These are phyloP conservation scores for Clavispora vitiphila DNA, from an alignment of 805 yeast species.

Conservation along the genomic window DNA sequence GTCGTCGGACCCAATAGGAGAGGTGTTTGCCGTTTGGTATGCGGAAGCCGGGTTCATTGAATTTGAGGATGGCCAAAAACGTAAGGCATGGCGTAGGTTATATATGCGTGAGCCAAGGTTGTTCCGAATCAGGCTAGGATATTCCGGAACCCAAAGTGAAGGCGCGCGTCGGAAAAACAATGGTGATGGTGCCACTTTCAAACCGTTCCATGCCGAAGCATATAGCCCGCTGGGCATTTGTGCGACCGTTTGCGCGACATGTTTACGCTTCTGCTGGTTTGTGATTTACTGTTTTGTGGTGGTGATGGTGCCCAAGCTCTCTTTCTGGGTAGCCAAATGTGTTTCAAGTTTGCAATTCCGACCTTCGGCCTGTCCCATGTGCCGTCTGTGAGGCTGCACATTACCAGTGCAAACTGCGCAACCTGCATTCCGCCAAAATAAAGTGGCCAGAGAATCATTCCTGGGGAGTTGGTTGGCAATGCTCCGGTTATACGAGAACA, in stretches of 20 bases:
- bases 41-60: background rate
- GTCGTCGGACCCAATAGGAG: constrained; percentile 6
- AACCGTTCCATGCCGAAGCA: background rate
- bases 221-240: background rate
- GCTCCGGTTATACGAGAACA: background rate
- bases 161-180: constrained; percentile 1
- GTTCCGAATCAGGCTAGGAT: background rate
- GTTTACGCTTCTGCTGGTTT: too few relatives aligned
- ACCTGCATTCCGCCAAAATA: background rate
- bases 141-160: background rate
- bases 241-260: too few relatives aligned
- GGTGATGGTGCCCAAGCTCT: too few relatives aligned
- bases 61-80: constrained; percentile 4
- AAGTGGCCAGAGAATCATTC: constrained; percentile 1
- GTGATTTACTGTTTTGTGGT: too few relatives aligned
- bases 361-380: background rate
- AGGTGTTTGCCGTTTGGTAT: background rate
- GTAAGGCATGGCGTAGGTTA: background rate
- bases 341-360: background rate
- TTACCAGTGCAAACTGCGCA: too few relatives aligned
- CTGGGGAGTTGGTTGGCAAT: background rate
- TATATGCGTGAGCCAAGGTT: background rate
- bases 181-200: background rate
- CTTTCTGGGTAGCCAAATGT: too few relatives aligned
- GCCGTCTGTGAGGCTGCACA: too few relatives aligned